A percentile compares a stretch with the other conserved stretches of the same genome.
Conservation (phyloP, 1,139 yeast species). For the Yamadazyma atmosphaerica region DNA sequence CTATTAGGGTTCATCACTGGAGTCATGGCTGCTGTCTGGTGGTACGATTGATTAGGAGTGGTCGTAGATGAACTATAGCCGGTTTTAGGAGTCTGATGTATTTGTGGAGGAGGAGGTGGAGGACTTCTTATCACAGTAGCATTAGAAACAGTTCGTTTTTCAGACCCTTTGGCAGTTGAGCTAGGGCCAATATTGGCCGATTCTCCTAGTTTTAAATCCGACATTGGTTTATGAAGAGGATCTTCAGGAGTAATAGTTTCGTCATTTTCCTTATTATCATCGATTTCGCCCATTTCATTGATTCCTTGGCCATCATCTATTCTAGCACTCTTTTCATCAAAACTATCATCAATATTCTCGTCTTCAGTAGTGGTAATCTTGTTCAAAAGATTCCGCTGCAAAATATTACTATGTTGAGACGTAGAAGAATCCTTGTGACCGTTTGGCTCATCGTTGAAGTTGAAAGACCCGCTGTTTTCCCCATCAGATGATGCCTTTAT, state of each 20-base stretch:
- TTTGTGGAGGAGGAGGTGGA: conserved; percentile 14
- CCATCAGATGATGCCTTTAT: background rate
- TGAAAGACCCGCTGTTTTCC: conserved; percentile 1
- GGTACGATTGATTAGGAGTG: conserved; percentile 19
- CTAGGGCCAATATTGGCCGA: background rate
- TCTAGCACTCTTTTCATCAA: background rate
- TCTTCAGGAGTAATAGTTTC: conserved; percentile 10
- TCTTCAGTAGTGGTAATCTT: conserved; percentile 38
- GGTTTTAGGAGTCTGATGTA: conserved; percentile 15
- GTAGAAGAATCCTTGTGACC: conserved; percentile 9
- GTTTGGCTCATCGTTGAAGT: conserved; percentile 1
- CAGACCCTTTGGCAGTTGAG: too few species aligned
- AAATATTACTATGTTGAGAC: conserved; percentile 14
- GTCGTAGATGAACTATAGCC: conserved; percentile 17
- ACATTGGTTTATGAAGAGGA: conserved; percentile 7
- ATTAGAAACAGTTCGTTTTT: conserved; percentile 19
- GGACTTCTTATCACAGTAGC: conserved; percentile 29
- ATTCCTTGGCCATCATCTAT: background rate
- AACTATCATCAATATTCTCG: conserved; percentile 37
- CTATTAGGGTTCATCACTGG: conserved; percentile 9
- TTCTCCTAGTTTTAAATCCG: background rate
- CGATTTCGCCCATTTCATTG: background rate
- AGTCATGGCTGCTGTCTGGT: conserved; percentile 37
- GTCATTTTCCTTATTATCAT: conserved; percentile 9
- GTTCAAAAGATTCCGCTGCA: conserved; percentile 27